Conservation (phyloP, 2,329 filamentous ascomycete genomes). For the Colletotrichum sublineola region DNA sequence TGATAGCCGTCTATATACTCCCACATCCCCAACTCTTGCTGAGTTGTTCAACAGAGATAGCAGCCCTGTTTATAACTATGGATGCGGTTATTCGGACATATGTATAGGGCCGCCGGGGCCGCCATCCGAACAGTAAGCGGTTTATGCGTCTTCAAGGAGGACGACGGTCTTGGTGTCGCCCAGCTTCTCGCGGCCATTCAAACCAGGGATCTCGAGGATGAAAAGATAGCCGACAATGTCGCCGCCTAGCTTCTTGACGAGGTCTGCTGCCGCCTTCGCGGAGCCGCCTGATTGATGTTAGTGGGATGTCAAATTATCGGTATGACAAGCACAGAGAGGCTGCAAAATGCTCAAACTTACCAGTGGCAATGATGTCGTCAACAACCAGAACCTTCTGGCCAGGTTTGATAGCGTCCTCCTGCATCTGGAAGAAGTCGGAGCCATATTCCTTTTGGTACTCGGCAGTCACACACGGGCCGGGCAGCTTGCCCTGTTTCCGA, state of each 20-base stretch:
- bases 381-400: conserved; percentile 94
- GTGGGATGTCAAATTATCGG: conserved; percentile 36
- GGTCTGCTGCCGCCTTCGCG: conserved; percentile 86
- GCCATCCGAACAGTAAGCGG: background rate
- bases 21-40: background rate
- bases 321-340: conserved; percentile 23
- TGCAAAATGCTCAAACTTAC: conserved; percentile 65
- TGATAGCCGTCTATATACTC: conserved; percentile 14
- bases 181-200: conserved; percentile 93
- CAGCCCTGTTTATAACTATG: background rate
- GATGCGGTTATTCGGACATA: background rate
- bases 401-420: conserved; percentile 83
- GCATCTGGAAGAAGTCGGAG: conserved; percentile 95
- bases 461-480: conserved; percentile 87
- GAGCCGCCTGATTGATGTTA: conserved; percentile 78
- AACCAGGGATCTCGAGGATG: conserved; percentile 93
- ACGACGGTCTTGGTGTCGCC: conserved; percentile 83
- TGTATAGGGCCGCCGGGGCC: background rate
- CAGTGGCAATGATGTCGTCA: conserved; percentile 98
- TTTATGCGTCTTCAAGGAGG: conserved; percentile 73
- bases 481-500: conserved; percentile 95
- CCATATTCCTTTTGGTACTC: conserved; percentile 97
- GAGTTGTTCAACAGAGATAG: background rate
- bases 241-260: conserved; percentile 89
- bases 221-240: conserved; percentile 91